Evolutionary conservation across 2,329 filamentous ascomycete genomes (phyloP), one percentile per base, ranked within the genome.

Genomic region (Diaporthe nobilis): DNA sequence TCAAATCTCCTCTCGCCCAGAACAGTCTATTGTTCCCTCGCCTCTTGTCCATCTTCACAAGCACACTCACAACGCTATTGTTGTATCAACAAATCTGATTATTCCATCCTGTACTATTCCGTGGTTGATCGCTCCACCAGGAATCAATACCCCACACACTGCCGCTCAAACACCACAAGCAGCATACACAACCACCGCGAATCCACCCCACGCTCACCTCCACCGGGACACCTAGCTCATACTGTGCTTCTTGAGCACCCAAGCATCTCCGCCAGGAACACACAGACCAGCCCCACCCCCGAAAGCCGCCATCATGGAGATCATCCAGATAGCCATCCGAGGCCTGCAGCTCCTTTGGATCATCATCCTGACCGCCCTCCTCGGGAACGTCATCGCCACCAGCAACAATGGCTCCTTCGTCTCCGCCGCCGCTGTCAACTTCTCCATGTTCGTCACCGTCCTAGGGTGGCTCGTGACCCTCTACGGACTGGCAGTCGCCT

Each of bases 381-480:
- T 91, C 78, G 90, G 90, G 80, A 91, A 91, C 78, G 87, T 91
- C 80, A 90, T 91, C 76, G 87, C 88, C 70, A 83, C 90, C 81
- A 80, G 84, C 71, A 82, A 86, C 79, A 87, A 86, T 71, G 82
- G 85, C 28, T 80, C 80, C 31, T 83, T 85, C 17, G 86, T 86
- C 76, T 83, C 80, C 39, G 81, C 82, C 76, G 84, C 87, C n/a
- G 85, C 89, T 78, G 82, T 92, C 83, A 91, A 91, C 85, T 92
- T 90, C 82, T 87, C 90, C 83, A 93, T 96, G 86, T 96, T 95
- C 83, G 90, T 93, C 78, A 87, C 90, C 49, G 89, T 90, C 0
- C 87, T 94, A 77, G 89, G 89, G 57, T 93, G 94, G 92, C 81
- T 95, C 44, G 89, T 90, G 60, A 84, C 91, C 53, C 82, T 95